These are phyloP conservation scores for Pseudogymnoascus sp. DNA, from an alignment of 2,329 filamentous ascomycete genomes.

Conservation along the genomic window DNA sequence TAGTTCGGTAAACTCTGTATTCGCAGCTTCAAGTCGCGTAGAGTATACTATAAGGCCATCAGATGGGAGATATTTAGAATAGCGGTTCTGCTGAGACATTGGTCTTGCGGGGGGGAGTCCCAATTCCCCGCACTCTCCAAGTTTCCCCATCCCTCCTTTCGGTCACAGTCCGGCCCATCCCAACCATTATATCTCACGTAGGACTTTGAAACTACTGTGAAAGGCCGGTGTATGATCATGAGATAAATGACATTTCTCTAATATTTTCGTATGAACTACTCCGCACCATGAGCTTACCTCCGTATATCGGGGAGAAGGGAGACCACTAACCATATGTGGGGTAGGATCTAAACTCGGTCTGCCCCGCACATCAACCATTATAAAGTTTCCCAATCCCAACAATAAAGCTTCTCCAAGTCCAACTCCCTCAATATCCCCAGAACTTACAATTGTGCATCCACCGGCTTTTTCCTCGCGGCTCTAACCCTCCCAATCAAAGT, in stretches of 20 bases:
- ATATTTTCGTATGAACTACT: not conserved
- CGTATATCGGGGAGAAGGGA: not conserved
- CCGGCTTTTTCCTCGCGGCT: not conserved
- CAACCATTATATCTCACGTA: not conserved
- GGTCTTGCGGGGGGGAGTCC: not conserved
- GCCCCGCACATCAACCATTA: not conserved
- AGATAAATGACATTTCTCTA: not conserved
- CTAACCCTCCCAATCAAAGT: not conserved
- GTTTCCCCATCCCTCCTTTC: not conserved
- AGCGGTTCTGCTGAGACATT: not conserved
- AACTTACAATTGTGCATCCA: not conserved
- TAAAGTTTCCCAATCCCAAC: not conserved
- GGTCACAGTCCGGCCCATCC: not conserved
- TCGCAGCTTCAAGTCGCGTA: not conserved
- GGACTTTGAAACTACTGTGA: not conserved
- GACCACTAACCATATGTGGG: constrained; percentile 1
- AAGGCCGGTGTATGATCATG: not conserved
- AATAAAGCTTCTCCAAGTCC: not conserved
- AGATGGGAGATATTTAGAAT: not conserved
- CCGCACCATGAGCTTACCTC: not conserved
- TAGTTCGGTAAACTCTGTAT: not conserved
- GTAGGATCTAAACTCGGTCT: not conserved
- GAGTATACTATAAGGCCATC: not conserved
- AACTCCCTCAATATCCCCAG: not conserved
- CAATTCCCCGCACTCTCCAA: constrained; percentile 5